A percentile compares a stretch with the other conserved stretches of the same genome.
These are phyloP conservation scores for Cercospora zeae-maydis DNA, from an alignment of 2,329 filamentous ascomycete species.

Conservation along the genomic window DNA sequence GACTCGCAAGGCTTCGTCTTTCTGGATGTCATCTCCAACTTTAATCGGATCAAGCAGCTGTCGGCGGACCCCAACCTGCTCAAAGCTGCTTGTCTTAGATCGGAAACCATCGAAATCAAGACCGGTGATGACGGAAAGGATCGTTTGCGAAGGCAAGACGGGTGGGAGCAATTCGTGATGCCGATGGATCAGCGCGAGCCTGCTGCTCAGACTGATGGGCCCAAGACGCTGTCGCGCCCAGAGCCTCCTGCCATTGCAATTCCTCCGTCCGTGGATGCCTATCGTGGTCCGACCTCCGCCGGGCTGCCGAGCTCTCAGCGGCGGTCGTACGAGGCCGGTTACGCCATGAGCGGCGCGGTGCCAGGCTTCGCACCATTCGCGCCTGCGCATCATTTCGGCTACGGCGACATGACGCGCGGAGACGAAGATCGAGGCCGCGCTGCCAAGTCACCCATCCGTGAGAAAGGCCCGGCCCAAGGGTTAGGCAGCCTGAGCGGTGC, in stretches of 20 bases:
- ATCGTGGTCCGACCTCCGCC: conserved; percentile 28
- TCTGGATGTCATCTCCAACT: conserved; percentile 73
- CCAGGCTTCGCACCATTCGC: conserved; percentile 26
- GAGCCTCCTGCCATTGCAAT: conserved; percentile 40
- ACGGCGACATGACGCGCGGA: conserved; percentile 26
- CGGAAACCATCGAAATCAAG: conserved; percentile 69
- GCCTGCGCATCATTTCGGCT: conserved; percentile 17
- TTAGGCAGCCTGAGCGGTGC: conserved; percentile 9
- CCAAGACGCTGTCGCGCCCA: conserved; percentile 45
- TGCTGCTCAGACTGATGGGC: conserved; percentile 70
- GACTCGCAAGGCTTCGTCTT: conserved; percentile 90
- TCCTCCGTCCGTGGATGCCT: conserved; percentile 25
- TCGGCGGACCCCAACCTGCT: conserved; percentile 70
- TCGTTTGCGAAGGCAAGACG: conserved; percentile 68
- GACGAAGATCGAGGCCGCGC: conserved; percentile 32
- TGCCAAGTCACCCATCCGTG: conserved; percentile 32
- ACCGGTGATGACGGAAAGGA: conserved; percentile 73
- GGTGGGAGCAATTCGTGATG: conserved; percentile 78
- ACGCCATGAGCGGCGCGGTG: conserved; percentile 29
- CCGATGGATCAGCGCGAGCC: conserved; percentile 67
- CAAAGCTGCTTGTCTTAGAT: conserved; percentile 69
- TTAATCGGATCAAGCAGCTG: conserved; percentile 76
- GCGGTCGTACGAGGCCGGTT: conserved; percentile 29
- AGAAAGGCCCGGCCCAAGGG: conserved; percentile 22
- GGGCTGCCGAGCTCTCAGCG: conserved; percentile 21